phyloP scores from a whole-genome alignment of 2,329 filamentous ascomycete genomes.

The Aschersonia sp. region DNA sequence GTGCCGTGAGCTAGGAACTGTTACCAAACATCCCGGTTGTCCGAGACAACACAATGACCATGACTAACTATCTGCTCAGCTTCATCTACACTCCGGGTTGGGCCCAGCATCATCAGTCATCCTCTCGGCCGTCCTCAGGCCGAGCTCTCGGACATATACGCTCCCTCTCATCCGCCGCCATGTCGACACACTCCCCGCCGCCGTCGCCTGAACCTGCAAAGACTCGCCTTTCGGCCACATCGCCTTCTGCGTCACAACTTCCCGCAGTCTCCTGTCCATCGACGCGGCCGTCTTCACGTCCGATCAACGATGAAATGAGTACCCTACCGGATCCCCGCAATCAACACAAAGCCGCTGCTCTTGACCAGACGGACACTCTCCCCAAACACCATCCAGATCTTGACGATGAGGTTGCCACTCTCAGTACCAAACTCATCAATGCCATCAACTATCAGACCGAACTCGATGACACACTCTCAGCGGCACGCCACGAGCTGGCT shows the following conservation, averaged over 20 bases:
- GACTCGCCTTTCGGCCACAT: slow-evolving; percentile 20
- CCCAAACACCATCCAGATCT: slow-evolving; percentile 38
- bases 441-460: slow-evolving; percentile 93
- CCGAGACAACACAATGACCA: slow-evolving; percentile 2
- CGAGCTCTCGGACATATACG: slow-evolving; percentile 31
- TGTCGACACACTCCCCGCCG: slow-evolving; percentile 17
- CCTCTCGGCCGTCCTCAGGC: slow-evolving; percentile 12
- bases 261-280: slow-evolving; percentile 22
- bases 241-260: slow-evolving; percentile 21
- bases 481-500: slow-evolving; percentile 72
- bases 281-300: slow-evolving; percentile 18
- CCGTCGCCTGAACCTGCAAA: slow-evolving; percentile 17
- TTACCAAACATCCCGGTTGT: not conserved
- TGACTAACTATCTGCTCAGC: slow-evolving; percentile 18
- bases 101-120: slow-evolving; percentile 24
- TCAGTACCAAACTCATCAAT: slow-evolving; percentile 92
- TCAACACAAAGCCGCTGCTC: slow-evolving; percentile 33
- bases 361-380: slow-evolving; percentile 17
- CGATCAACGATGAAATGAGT: slow-evolving; percentile 47
- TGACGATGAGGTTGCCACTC: slow-evolving; percentile 64
- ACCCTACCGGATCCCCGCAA: slow-evolving; percentile 53
- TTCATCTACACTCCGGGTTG: slow-evolving; percentile 40
- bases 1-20: not conserved
- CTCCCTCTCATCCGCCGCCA: slow-evolving; percentile 37
- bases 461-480: slow-evolving; percentile 75